Base-by-base conservation (phyloP, 2,329 filamentous ascomycete genomes). In the Colletotrichum lupini region DNA sequence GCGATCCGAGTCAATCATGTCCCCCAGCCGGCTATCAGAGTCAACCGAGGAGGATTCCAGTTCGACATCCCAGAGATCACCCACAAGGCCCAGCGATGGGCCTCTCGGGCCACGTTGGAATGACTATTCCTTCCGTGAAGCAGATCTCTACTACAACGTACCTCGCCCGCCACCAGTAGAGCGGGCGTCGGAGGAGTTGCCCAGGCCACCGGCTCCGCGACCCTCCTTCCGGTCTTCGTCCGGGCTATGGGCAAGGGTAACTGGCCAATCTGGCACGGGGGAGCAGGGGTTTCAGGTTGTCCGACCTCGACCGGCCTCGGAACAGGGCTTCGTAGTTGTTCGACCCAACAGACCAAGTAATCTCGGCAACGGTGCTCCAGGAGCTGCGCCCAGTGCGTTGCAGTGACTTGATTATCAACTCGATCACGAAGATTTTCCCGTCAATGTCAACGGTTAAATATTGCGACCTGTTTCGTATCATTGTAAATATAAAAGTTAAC, bases 61-160 rank as follows among this genome's bases (percentile, higher is more conserved):
- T 30, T n/a, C 35, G 11, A 22, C n/a, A 5, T 57, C 68, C 3
- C 61, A 42, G 3, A 32, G 16, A n/a, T 71, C 74, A 24, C 49
- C 26, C 24, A 49, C 73, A 1, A 64, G n/a, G 22, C 56, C 19
- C 24, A 35, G 65, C 2, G 56, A 53, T 24, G 66, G 49, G 5
- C 69, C 75, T 3, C 72, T 80, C 16, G 77, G 77, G 26, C 77
- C 78, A 28, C 71, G 77, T 8, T 79, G 77, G 65, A 77, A 77
- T 8, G 82, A 83, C 64, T 83, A 83, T 53, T 82, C 81, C 0
- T 80, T 83, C 24, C 78, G 82, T 12, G 82, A 83, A 66, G 77
- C 79, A 0, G 82, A 83, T 58, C 73, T 82, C 11, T 82, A 81
- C 58, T 83, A 83, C 57, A 58, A 65, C 22, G 57, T 37, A 6